Base-by-base conservation (phyloP, 441 rosid species). In the Cnidoscolus chayamansa region DNA sequence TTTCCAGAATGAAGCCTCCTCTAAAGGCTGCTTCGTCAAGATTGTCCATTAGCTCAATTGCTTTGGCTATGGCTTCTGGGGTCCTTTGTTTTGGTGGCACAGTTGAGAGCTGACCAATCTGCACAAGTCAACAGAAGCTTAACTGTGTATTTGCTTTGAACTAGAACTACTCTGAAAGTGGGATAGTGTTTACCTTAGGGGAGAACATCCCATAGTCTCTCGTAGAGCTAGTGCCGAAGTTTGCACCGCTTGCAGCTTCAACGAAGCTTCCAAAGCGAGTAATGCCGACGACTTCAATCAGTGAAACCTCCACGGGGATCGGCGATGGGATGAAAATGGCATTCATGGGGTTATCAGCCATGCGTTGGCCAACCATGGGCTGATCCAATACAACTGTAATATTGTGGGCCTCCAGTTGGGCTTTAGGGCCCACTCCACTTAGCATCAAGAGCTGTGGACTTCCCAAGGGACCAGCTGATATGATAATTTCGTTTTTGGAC, bases 301-400 rank as follows among this genome's bases (percentile, higher is more conserved):
- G 90, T 4, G 98, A 92, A 72, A 87, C 81, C 79, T 92, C 97
- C 0, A 92, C 92, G 0, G 97, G 95, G 47, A 77, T 6, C 0
- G 97, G 97, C 10, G 97, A 94, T 1, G 97, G 97, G 62, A 94
- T 56, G 68, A 75, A 94, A 45, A 94, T 76, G 11, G 90, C 89
- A 63, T 94, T 94, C 97, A 90, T 88, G 30, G 98, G 97, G 70
- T 94, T 94, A 55, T 94, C 97, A 2, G 88, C 80, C 96, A 94
- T 89, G 75, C 83, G 83, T 72, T 86, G 94, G 48, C 98, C 98
- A 32, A 94, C 97, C 70, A 82, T 65, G 48, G 94, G 93, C 64
- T 85, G 90, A 73, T 90, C 87, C 80, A 86, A 32, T 55, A 94
- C 90, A 12, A 87, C 72, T 0, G 83, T 49, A 25, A 94, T 89